phyloP scores from a whole-genome alignment of 2,329 filamentous ascomycete species.

The Didymella sp. region DNA sequence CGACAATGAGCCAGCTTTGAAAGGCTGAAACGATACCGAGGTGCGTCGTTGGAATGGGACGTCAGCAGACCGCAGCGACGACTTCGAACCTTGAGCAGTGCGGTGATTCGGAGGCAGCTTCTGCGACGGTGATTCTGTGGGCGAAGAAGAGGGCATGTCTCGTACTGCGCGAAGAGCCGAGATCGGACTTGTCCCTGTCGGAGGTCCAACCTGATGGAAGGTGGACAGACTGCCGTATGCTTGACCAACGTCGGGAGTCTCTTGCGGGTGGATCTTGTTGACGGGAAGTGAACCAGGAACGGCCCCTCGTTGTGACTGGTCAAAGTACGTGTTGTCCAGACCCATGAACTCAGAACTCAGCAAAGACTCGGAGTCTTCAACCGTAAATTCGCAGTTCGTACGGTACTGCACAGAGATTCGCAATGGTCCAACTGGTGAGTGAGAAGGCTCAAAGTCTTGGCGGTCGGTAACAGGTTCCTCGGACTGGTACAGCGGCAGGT shows the following conservation, averaged over 20 bases:
- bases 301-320: conserved; percentile 66
- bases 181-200: conserved; percentile 82
- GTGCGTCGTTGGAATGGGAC: conserved; percentile 68
- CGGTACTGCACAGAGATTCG: conserved; percentile 84
- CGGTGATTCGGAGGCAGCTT: conserved; percentile 57
- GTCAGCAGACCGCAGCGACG: conserved; percentile 60
- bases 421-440: conserved; percentile 85
- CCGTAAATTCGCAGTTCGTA: conserved; percentile 85
- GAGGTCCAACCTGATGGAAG: conserved; percentile 78
- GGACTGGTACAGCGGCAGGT: conserved; percentile 70
- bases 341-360: conserved; percentile 94
- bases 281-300: conserved; percentile 79
- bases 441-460: conserved; percentile 82
- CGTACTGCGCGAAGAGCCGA: conserved; percentile 78
- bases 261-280: conserved; percentile 57
- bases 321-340: conserved; percentile 85
- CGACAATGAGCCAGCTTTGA: conserved; percentile 95
- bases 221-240: conserved; percentile 90
- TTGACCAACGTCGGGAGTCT: conserved; percentile 70
- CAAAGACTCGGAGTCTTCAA: conserved; percentile 89
- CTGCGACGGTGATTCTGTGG: conserved; percentile 59
- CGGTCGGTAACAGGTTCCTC: conserved; percentile 66
- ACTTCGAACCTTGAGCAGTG: conserved; percentile 57
- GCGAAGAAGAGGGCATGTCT: conserved; percentile 60
- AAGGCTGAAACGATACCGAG: conserved; percentile 91